Base-by-base conservation (phyloP, 345 rosid genomes). In the Triadica sebifera region DNA sequence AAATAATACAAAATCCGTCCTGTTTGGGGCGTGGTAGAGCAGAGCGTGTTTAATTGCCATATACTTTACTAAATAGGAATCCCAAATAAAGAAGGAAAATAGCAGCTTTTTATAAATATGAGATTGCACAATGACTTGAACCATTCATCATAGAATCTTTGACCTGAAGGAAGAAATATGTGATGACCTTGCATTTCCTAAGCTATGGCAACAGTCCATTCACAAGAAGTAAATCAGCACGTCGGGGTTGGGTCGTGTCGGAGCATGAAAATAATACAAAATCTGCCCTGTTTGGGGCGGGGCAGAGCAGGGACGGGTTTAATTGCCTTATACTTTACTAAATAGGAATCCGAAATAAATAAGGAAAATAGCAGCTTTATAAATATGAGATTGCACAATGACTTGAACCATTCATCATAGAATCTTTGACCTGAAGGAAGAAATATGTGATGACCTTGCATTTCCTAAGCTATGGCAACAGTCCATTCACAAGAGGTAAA, bases 381-480 rank as follows among this genome's bases (percentile, higher is more conserved):
- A 77, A 96, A 96, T 57, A 96, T 74, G 78, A 93, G 98, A 76
- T 96, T 96, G 79, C 79, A 93, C 74, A 91, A 82, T 38, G 99
- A 96, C 85, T 96, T 97, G 89, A 93, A 96, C 99, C 99, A 96
- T 87, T 96, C 99, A 72, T 96, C 98, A 59, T 96, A 96, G 80
- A 91, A 93, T 84, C 99, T 86, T 86, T 96, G 99, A 72, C 99
- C 99, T 85, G 98, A 96, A 87, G 93, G 83, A 96, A 93, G 85
- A 96, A 96, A 87, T 96, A 96, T n/a, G 86, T 83, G 76, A 96
- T 94, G 76, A 96, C 98, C 99, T 96, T 93, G 98, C 97, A 96
- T 86, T 91, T 88, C 88, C 99, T 85, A 73, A 93, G 85, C 82
- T 96, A 96, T 49, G 99, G 88, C 99, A 97, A 96, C 69, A 97